phyloP scores from a whole-genome alignment of 352 stramenopile genomes.

The Globisporangium rhizosaccharum region DNA sequence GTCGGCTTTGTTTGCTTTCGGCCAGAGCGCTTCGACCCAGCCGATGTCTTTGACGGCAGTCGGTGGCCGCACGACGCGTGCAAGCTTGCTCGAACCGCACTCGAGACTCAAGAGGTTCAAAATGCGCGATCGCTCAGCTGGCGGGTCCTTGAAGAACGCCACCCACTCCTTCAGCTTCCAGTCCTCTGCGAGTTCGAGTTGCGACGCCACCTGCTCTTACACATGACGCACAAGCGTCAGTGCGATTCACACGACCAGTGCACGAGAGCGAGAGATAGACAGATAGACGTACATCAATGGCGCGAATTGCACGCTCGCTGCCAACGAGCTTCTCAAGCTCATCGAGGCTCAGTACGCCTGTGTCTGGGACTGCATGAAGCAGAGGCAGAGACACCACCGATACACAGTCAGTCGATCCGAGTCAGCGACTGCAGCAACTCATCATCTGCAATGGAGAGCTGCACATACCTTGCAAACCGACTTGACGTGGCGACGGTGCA shows the following conservation, averaged over 20 bases:
- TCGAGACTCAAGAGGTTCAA: slow-evolving; percentile 38
- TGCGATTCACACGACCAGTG: background rate
- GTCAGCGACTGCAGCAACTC: too few relatives aligned
- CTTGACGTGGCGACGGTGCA: slow-evolving; percentile 15
- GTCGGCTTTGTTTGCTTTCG: slow-evolving; percentile 12
- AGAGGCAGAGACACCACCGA: background rate
- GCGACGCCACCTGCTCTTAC: slow-evolving; percentile 18
- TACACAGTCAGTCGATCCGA: background rate
- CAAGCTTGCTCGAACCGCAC: slow-evolving; percentile 29
- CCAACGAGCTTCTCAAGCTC: slow-evolving; percentile 24
- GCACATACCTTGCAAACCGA: slow-evolving; percentile 22
- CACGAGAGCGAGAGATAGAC: background rate
- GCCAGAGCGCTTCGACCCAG: slow-evolving; percentile 38
- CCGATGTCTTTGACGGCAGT: slow-evolving; percentile 31
- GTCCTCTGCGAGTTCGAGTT: slow-evolving; percentile 26
- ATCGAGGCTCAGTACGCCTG: slow-evolving; percentile 11
- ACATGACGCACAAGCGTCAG: background rate
- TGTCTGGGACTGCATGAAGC: slow-evolving; percentile 2
- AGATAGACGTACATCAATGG: slow-evolving; percentile 24
- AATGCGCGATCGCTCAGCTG: slow-evolving; percentile 14
- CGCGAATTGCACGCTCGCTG: slow-evolving; percentile 19
- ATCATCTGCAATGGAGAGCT: background rate
- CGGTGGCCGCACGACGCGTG: slow-evolving; percentile 20
- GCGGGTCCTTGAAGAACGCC: slow-evolving; percentile 21
- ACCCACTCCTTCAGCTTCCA: slow-evolving; percentile 33